phyloP scores from a whole-genome alignment of 805 yeast genomes.

The Brettanomyces nanus region DNA sequence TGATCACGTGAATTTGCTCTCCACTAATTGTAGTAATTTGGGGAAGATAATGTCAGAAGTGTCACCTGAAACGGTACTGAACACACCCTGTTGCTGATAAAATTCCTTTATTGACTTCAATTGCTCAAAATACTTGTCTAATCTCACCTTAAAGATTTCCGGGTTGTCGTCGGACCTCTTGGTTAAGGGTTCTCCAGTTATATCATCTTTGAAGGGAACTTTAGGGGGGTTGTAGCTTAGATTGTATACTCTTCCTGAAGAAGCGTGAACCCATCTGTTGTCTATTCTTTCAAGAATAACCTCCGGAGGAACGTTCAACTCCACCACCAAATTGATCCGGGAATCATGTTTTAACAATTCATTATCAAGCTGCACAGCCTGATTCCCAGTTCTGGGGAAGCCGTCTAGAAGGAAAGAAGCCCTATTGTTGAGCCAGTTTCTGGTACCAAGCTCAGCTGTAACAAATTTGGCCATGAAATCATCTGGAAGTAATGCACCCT shows the following conservation, averaged over 20 bases:
- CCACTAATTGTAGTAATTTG: constrained; percentile 47
- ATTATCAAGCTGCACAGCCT: constrained; percentile 53
- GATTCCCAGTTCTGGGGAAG: constrained; percentile 74
- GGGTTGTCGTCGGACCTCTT: constrained; percentile 82
- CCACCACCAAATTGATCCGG: constrained; percentile 68
- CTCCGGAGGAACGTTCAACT: constrained; percentile 77
- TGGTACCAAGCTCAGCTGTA: constrained; percentile 34
- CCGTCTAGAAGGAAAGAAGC: constrained; percentile 81
- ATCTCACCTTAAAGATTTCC: constrained; percentile 58
- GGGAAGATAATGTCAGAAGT: constrained; percentile 84
- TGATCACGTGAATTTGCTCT: no score
- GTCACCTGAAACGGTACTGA: constrained; percentile 57
- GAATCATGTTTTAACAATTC: constrained; percentile 32
- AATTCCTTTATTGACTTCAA: constrained; percentile 59
- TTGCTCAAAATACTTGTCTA: constrained; percentile 51
- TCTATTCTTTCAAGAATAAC: constrained; percentile 76
- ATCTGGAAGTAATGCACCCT: constrained; percentile 74
- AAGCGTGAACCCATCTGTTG: constrained; percentile 75
- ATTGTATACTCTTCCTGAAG: constrained; percentile 84
- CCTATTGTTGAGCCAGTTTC: constrained; percentile 34
- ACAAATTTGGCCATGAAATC: constrained; percentile 53
- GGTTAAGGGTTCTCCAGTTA: constrained; percentile 79
- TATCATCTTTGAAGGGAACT: constrained; percentile 69
- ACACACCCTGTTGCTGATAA: constrained; percentile 42
- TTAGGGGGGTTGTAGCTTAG: constrained; percentile 86